A percentile compares a stretch with the other conserved stretches of the same genome.
Conservation (phyloP, 805 yeast genomes). For the Lachancea fermentati region DNA sequence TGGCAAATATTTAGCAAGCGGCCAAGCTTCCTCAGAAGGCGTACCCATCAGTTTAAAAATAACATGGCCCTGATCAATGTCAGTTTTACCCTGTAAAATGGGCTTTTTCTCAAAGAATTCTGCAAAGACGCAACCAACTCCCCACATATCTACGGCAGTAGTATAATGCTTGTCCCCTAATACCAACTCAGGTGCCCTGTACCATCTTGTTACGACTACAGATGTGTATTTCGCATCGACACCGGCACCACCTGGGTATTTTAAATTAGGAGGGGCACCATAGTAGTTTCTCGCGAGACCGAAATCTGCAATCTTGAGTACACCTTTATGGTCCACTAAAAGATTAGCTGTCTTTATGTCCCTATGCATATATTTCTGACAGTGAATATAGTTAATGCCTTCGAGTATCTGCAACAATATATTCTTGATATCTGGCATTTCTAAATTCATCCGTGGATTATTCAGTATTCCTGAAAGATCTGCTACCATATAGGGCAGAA, state of each 20-base stretch:
- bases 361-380: constrained; percentile 60
- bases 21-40: constrained; percentile 59
- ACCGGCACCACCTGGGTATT: constrained; percentile 41
- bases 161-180: constrained; percentile 83
- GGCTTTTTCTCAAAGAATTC: constrained; percentile 82
- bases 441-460: constrained; percentile 61
- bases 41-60: constrained; percentile 81
- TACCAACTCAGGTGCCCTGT: constrained; percentile 89
- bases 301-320: constrained; percentile 88
- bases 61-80: constrained; percentile 77
- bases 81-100: constrained; percentile 78
- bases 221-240: constrained; percentile 43
- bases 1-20: constrained; percentile 54
- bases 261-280: constrained; percentile 52
- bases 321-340: constrained; percentile 67
- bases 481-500: constrained; percentile 85
- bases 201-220: constrained; percentile 96
- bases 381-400: constrained; percentile 76
- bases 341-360: constrained; percentile 97
- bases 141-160: constrained; percentile 97
- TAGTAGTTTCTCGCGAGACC: constrained; percentile 79
- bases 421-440: constrained; percentile 71
- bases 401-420: constrained; percentile 69
- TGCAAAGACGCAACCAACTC: constrained; percentile 91
- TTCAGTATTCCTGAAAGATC: constrained; percentile 87